Evolutionary conservation across 2,329 filamentous ascomycete species (phyloP), one percentile per base, ranked within the genome.

Genomic region (Pseudogymnoascus sp.): DNA sequence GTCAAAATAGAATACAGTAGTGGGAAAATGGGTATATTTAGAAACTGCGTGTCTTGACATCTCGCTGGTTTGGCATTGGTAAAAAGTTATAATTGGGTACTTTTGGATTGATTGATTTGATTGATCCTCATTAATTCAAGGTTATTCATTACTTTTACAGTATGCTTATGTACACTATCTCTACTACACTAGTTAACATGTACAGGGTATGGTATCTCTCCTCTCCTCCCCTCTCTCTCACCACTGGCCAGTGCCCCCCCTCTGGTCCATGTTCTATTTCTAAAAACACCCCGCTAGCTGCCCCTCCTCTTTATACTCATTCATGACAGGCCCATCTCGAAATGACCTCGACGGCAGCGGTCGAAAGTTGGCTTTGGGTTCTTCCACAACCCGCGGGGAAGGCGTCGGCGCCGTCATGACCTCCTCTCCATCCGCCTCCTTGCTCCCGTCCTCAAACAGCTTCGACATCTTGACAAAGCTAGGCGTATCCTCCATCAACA

Each of bases 61-160:
- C 14, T 30, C 28, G 2, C 37, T 41, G 9, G 18, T 9, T 14
- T 22, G 9, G 37, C 22, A 18, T 38, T 38, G n/a, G 2, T 38
- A 15, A 9, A 9, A 18, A 38, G 6, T 38, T 38, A 15, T 6
- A 39, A 18, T 15, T 18, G 4, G 7, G n/a, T 39, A 33, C 30
- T 8, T 25, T 25, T 39, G 15, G 15, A 39, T 39, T 18, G 37
- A 4, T n/a, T 37, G n/a, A 4, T 15, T 37, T n/a, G 38, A n/a
- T 43, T 43, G 12, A 6, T 53, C 47, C 28, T 53, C 47, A 53
- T 53, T 53, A 33, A 33, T 33, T 53, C 47, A 53, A 53, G 47
- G n/a, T 33, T 20, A 33, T 53, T 53, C 47, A 53, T 53, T 53
- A 33, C 47, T 53, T 53, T 53, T 53, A 53, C 43, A 53, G 9